Evolutionary conservation across 2,329 filamentous ascomycete genomes (phyloP).

Genomic region (Cordyceps fumosorosea): DNA sequence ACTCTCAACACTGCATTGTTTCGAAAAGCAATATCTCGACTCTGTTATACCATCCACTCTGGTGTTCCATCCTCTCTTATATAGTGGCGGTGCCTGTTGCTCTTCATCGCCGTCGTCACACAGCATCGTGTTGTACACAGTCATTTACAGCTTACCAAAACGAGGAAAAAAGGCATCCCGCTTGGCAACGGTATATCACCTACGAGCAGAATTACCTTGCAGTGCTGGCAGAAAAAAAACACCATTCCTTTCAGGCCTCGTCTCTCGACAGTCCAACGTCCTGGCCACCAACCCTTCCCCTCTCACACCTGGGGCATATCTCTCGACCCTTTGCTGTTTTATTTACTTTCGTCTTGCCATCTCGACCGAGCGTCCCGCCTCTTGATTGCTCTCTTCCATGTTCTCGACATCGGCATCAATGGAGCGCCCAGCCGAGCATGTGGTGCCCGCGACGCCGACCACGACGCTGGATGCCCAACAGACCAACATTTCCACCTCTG

Average conservation of each 20-base stretch:
- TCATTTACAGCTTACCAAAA: not conserved
- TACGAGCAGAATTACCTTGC: not conserved
- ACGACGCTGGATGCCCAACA: constrained; percentile 4
- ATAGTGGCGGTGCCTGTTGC: not conserved
- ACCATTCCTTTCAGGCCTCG: not conserved
- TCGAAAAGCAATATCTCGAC: not conserved
- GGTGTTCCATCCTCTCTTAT: not conserved
- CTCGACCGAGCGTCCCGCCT: no score
- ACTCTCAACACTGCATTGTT: not conserved
- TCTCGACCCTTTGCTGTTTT: not conserved
- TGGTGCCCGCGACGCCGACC: not conserved
- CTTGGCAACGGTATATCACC: not conserved
- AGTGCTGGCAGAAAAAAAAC: not conserved
- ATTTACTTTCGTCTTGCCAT: no score
- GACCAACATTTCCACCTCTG: constrained; percentile 2
- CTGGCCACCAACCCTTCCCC: not conserved
- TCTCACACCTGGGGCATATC: not conserved
- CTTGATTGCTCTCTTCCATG: not conserved
- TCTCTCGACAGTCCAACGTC: not conserved
- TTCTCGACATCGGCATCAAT: not conserved
- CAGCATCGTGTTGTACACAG: not conserved
- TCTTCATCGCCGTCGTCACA: not conserved
- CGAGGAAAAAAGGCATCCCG: not conserved
- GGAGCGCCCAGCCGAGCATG: constrained; percentile 1
- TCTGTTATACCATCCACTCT: not conserved